Evolutionary conservation across 202 grass and related monocot genomes (phyloP), one percentile per base, ranked within the genome.

Genomic region (Eragrostis tef): DNA sequence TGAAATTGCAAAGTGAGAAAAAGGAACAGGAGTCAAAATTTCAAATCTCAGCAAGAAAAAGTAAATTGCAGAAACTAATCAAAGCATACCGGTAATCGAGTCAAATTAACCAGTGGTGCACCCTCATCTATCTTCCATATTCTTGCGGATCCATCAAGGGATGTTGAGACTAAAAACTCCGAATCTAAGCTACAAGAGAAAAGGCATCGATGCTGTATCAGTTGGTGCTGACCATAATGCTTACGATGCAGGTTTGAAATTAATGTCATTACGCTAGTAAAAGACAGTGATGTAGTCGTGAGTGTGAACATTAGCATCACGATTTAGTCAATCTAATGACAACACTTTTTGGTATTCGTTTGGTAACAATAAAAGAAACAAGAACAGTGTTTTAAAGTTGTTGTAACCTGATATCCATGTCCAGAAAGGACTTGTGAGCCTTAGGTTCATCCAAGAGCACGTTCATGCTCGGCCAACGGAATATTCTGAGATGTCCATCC

Each of bases 321-420:
- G 26, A 63, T 52, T 67, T 26, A 71, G 43, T 74, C 54, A 75
- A 89, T 19, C 13, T 1, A 42, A 73, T 67, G 44, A 64, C 7
- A 11, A 45, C 67, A 50, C 39, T 58, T 9, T 58, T 0, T 41
- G 36, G 19, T 11, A 64, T 44, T 79, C n/a, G 47, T 71, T 15
- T 57, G 74, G 6, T 51, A 57, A 64, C 15, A 75, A 49, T 47
- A 58, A 71, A 73, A 13, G 42, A 7, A 43, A 81, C 48, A 21
- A 11, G 58, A 46, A 59, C 24, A 61, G 39, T 8, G 5, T 0
- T 52, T 78, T 43, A 36, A 60, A 9, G 43, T 62, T 89, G 31
- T 13, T 45, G 75, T 83, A 80, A 99, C 96, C 93, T 99, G 64
- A 99, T 99, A 87, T 99, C 96, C 93, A 99, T 99, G 78, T 99